Percentiles rank a stretch among this genome's conserved stretches.
Conservation (phyloP, 1,139 yeast species). For the Ogataea hybrid region DNA sequence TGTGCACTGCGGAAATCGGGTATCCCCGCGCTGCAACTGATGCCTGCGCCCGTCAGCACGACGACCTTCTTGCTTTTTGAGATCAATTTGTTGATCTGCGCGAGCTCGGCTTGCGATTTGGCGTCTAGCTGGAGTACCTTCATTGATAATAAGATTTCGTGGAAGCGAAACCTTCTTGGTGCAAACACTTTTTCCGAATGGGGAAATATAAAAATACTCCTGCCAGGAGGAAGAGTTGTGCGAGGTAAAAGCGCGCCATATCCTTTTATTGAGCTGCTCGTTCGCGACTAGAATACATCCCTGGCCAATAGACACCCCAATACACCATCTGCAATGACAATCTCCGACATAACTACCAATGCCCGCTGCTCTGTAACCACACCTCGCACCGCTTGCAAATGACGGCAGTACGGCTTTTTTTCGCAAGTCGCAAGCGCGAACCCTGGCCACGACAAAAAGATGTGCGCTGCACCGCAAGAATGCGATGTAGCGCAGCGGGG, state of each 20-base stretch:
- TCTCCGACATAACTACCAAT: not conserved
- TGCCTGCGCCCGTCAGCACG: slow-evolving; percentile 89
- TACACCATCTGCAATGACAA: not conserved
- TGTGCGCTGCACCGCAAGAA: not conserved
- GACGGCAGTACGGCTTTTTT: slow-evolving; percentile 11
- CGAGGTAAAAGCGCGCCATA: not conserved
- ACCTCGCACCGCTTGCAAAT: slow-evolving; percentile 9
- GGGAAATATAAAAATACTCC: slow-evolving; percentile 8
- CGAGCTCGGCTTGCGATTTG: slow-evolving; percentile 17
- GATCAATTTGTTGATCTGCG: slow-evolving; percentile 18
- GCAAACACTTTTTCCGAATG: slow-evolving; percentile 3
- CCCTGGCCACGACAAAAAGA: not conserved
- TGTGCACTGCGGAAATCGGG: slow-evolving; percentile 88
- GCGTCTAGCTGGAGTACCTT: slow-evolving; percentile 20
- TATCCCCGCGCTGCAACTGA: slow-evolving; percentile 94
- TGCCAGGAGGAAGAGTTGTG: slow-evolving; percentile 2
- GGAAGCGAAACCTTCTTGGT: slow-evolving; percentile 5
- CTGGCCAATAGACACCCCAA: not conserved
- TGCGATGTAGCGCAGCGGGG: not conserved
- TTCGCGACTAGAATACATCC: not conserved
- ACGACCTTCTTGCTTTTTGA: slow-evolving; percentile 45
- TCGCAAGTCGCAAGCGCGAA: slow-evolving; percentile 7
- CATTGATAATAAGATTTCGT: slow-evolving; percentile 15
- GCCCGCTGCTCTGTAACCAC: not conserved
- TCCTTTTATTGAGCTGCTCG: not conserved